Evolutionary conservation across 106 monocot species (phyloP).

Genomic region (Dendrobium chrysotoxum): DNA sequence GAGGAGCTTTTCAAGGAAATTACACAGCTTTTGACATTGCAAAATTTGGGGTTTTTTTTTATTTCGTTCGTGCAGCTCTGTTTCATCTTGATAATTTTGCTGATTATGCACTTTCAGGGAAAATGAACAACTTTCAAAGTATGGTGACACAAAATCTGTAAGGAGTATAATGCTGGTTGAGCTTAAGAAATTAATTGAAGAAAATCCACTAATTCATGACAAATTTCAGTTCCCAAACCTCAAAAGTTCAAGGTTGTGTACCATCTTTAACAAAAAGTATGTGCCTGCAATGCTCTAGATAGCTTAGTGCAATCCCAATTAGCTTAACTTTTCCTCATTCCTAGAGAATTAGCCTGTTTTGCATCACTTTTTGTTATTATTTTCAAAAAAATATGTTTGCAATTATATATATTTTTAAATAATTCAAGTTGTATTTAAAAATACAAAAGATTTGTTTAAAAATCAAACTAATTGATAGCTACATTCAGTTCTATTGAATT

Average conservation of each 20-base stretch:
- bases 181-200: conserved; percentile 91
- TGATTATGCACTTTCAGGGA: conserved; percentile 32
- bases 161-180: conserved; percentile 71
- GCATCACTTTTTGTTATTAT: neutral
- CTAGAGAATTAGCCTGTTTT: neutral
- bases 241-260: conserved; percentile 63
- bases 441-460: too few species aligned
- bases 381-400: neutral
- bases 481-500: too few species aligned
- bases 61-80: neutral
- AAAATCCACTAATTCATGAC: conserved; percentile 82
- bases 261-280: conserved; percentile 89
- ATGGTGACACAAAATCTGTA: conserved; percentile 85
- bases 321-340: neutral
- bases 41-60: conserved; percentile 66
- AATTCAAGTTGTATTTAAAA: neutral
- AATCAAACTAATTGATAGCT: too few species aligned
- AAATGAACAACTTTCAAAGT: conserved; percentile 85
- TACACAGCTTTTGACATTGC: conserved; percentile 58
- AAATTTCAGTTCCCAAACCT: conserved; percentile 75
- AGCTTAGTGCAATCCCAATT: neutral
- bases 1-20: conserved; percentile 66
- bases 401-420: neutral
- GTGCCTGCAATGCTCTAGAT: neutral
- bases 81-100: neutral